A percentile compares a stretch with the other conserved stretches of the same genome.
Conservation (phyloP, 768 basidiomycete species). For the Pleurotus salmoneostramineus region DNA sequence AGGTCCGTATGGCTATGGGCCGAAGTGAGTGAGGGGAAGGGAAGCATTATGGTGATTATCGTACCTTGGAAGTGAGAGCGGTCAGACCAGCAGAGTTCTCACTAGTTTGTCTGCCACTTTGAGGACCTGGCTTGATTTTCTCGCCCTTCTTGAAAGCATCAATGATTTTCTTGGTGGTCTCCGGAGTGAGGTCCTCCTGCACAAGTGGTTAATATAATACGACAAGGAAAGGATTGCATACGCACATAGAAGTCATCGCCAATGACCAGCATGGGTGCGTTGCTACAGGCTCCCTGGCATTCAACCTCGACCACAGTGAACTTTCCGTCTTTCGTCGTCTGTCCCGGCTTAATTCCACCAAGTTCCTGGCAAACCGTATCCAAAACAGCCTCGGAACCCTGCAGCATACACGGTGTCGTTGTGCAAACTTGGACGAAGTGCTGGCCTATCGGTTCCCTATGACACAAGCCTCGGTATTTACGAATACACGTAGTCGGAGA, state of each 20-base stretch:
- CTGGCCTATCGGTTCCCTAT: constrained; percentile 87
- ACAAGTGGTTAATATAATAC: constrained; percentile 10
- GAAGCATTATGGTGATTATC: constrained; percentile 10
- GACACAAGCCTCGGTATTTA: not conserved
- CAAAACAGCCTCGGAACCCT: constrained; percentile 87
- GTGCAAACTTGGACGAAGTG: constrained; percentile 98
- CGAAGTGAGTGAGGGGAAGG: not conserved
- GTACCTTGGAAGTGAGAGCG: constrained; percentile 68
- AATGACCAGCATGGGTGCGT: constrained; percentile 95
- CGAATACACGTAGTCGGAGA: not conserved
- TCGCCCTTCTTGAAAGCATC: constrained; percentile 76
- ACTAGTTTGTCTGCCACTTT: constrained; percentile 79
- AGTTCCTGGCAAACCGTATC: constrained; percentile 81
- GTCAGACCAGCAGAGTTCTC: constrained; percentile 95
- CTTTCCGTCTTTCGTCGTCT: constrained; percentile 94
- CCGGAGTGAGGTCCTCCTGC: constrained; percentile 82
- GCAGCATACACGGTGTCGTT: constrained; percentile 96
- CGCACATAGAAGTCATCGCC: constrained; percentile 95
- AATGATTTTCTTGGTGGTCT: constrained; percentile 74
- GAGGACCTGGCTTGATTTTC: constrained; percentile 93
- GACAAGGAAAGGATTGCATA: constrained; percentile 3
- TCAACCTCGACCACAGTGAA: constrained; percentile 98
- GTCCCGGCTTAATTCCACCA: constrained; percentile 79
- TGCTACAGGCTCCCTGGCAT: constrained; percentile 97
- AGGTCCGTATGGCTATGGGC: constrained; percentile 81